Evolutionary conservation across 495 filamentous ascomycete species (phyloP).

Genomic region (Annulohypoxylon moriforme): DNA sequence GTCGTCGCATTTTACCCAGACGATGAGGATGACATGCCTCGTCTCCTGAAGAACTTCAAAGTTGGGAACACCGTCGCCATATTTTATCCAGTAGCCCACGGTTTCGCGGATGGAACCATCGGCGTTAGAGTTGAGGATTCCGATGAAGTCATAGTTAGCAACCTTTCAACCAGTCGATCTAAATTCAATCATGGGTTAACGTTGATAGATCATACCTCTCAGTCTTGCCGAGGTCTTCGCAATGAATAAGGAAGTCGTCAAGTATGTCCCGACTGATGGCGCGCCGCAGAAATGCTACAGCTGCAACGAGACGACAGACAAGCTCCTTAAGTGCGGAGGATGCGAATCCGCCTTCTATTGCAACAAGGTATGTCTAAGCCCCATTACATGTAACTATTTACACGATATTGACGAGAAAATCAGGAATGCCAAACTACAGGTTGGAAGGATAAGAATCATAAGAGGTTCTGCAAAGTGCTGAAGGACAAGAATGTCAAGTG

Average conservation of each 20-base stretch:
- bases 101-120: constrained; percentile 22
- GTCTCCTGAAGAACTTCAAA: constrained; percentile 26
- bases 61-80: constrained; percentile 35
- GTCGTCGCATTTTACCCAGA: constrained; percentile 34
- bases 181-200: neutral
- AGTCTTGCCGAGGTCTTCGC: constrained; percentile 19
- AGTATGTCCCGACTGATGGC: constrained; percentile 10
- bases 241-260: constrained; percentile 32
- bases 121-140: constrained; percentile 29
- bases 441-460: constrained; percentile 30
- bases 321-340: constrained; percentile 11
- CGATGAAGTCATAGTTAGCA: constrained; percentile 13
- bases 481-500: constrained; percentile 14
- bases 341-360: constrained; percentile 30
- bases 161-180: neutral
- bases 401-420: neutral
- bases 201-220: constrained; percentile 25
- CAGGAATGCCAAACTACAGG: constrained; percentile 32
- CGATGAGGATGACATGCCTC: constrained; percentile 24
- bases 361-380: constrained; percentile 13
- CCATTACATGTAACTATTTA: neutral
- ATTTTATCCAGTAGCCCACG: constrained; percentile 27
- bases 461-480: constrained; percentile 32
- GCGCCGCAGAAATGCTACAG: constrained; percentile 18
- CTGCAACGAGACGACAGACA: constrained; percentile 15